These are phyloP conservation scores for Phytopythium boreale DNA, from an alignment of 352 stramenopile species.

Conservation along the genomic window DNA sequence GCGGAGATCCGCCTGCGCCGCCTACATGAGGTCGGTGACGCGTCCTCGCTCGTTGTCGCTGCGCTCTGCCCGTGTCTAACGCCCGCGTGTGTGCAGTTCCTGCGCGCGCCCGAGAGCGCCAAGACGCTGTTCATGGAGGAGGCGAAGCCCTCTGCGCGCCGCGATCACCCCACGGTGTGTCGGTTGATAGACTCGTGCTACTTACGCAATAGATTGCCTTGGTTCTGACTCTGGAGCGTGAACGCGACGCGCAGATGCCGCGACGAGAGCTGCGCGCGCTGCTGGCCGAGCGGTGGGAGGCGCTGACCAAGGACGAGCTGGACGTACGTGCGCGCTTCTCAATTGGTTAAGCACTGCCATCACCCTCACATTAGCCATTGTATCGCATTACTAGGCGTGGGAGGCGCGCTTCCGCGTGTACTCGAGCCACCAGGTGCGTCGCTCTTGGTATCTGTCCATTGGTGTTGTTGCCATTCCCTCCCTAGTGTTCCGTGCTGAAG, in stretches of 20 bases:
- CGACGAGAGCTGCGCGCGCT: constrained; percentile 21
- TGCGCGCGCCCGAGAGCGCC: constrained; percentile 24
- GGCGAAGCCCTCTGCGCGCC: constrained; percentile 15
- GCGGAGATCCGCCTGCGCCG: constrained; percentile 41
- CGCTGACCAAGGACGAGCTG: constrained; percentile 24
- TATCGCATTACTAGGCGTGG: background rate
- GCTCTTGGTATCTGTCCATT: no score
- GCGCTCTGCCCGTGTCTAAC: background rate
- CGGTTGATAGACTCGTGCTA: no score
- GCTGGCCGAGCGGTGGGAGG: constrained; percentile 24
- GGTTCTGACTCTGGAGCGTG: background rate
- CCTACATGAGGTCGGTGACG: constrained; percentile 27
- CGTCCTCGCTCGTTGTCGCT: background rate
- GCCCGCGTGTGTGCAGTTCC: constrained; percentile 19
- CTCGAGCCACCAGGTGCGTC: background rate
- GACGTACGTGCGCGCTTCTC: constrained; percentile 14
- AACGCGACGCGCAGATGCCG: constrained; percentile 15
- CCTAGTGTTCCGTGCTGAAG: background rate
- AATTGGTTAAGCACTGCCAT: background rate
- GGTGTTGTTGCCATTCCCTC: no score
- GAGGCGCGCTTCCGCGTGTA: constrained; percentile 9
- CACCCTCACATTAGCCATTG: background rate
- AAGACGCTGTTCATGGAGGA: constrained; percentile 38
- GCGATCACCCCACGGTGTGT: constrained; percentile 19
- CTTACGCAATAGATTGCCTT: no score